These are phyloP conservation scores for Babjeviella inositovora DNA, from an alignment of 805 yeast genomes.

Conservation along the genomic window DNA sequence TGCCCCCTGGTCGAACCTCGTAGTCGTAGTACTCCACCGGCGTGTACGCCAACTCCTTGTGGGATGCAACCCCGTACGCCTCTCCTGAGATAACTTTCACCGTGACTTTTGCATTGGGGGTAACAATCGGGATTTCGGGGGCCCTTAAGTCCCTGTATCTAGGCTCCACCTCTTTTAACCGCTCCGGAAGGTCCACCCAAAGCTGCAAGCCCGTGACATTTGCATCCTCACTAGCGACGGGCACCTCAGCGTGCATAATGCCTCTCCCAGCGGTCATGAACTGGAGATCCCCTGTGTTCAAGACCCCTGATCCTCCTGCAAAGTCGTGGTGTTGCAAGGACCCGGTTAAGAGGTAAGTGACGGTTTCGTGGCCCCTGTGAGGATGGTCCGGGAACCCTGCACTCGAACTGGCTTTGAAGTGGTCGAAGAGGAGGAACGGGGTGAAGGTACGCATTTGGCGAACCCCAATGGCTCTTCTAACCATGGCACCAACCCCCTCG, in stretches of 20 bases:
- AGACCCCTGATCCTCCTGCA: slow-evolving; percentile 67
- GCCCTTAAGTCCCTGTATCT: slow-evolving; percentile 64
- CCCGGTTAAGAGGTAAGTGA: slow-evolving; percentile 51
- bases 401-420: slow-evolving; percentile 45
- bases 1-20: slow-evolving; percentile 48
- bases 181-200: slow-evolving; percentile 73
- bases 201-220: slow-evolving; percentile 61
- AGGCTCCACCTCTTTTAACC: slow-evolving; percentile 47
- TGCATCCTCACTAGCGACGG: slow-evolving; percentile 32
- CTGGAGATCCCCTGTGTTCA: slow-evolving; percentile 74
- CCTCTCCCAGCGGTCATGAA: slow-evolving; percentile 93
- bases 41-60: slow-evolving; percentile 64
- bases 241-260: slow-evolving; percentile 78
- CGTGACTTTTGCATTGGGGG: slow-evolving; percentile 43
- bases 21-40: slow-evolving; percentile 65
- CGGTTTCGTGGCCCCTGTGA: slow-evolving; percentile 74
- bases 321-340: slow-evolving; percentile 73
- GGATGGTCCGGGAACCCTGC: slow-evolving; percentile 73
- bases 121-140: slow-evolving; percentile 55
- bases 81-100: slow-evolving; percentile 70
- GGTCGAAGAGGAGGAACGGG: slow-evolving; percentile 74
- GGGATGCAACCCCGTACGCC: slow-evolving; percentile 60
- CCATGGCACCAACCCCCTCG: slow-evolving; percentile 84
- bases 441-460: slow-evolving; percentile 54
- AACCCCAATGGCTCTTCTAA: slow-evolving; percentile 68